Conservation (phyloP, 75 land plant genomes). For the Pinus albicaulis region DNA sequence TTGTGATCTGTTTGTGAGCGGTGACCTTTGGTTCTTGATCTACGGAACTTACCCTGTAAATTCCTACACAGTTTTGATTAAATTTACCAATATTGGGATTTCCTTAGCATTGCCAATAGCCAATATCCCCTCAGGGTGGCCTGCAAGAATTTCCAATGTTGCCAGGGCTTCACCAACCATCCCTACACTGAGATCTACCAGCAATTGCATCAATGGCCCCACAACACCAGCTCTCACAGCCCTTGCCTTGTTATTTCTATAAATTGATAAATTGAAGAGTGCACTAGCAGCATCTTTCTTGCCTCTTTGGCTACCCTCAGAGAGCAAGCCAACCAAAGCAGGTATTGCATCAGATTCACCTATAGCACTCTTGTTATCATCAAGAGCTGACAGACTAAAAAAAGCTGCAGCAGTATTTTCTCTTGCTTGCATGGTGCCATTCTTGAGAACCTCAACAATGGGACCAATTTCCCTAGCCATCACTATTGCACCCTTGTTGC, state of each 20-base stretch:
- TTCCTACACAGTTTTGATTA: slow-evolving; percentile 54
- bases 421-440: slow-evolving; percentile 76
- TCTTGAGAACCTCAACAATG: slow-evolving; percentile 68
- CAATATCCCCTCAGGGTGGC: slow-evolving; percentile 64
- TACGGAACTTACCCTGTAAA: too few relatives aligned
- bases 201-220: slow-evolving; percentile 51
- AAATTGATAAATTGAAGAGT: slow-evolving; percentile 65
- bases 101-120: slow-evolving; percentile 60
- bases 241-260: slow-evolving; percentile 66
- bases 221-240: slow-evolving; percentile 77
- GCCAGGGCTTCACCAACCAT: slow-evolving; percentile 87
- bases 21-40: too few relatives aligned
- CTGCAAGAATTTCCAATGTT: slow-evolving; percentile 75
- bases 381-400: slow-evolving; percentile 63
- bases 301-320: slow-evolving; percentile 50
- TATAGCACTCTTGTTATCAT: slow-evolving; percentile 68
- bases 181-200: slow-evolving; percentile 62
- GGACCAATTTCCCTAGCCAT: slow-evolving; percentile 68
- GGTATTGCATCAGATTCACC: slow-evolving; percentile 71
- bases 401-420: slow-evolving; percentile 96
- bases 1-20: too few relatives aligned
- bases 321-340: slow-evolving; percentile 55
- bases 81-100: slow-evolving; percentile 43
- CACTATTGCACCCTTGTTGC: slow-evolving; percentile 74
- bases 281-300: slow-evolving; percentile 84